These are phyloP conservation scores for Cryphonectria naterciae DNA, from an alignment of 2,329 filamentous ascomycete species.

Conservation along the genomic window DNA sequence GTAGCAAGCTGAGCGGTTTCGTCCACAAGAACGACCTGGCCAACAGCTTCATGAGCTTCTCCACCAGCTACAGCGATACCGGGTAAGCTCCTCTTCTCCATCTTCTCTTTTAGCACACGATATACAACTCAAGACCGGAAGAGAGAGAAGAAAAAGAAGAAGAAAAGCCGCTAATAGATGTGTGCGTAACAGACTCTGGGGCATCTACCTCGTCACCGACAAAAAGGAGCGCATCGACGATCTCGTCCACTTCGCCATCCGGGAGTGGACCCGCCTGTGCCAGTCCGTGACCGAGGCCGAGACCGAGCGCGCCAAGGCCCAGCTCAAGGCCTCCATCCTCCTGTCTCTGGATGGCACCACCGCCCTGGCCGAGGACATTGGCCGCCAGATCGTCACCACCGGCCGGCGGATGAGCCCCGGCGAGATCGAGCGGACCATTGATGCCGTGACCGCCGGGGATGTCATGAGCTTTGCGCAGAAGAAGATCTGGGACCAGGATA, in stretches of 20 bases:
- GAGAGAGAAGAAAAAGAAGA: too few relatives aligned
- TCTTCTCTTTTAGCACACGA: neutral
- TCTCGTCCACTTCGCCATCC: slow-evolving; percentile 96
- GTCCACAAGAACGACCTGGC: slow-evolving; percentile 94
- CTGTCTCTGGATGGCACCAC: slow-evolving; percentile 97
- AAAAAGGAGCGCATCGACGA: slow-evolving; percentile 87
- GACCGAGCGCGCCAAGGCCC: slow-evolving; percentile 97
- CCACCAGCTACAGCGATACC: slow-evolving; percentile 98
- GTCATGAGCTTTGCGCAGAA: slow-evolving; percentile 95
- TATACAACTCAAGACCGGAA: too few relatives aligned
- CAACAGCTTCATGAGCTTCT: slow-evolving; percentile 99
- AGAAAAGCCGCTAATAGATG: slow-evolving; percentile 34
- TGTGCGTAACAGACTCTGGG: slow-evolving; percentile 77
- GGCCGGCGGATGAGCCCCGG: slow-evolving; percentile 87
- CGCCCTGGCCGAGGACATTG: slow-evolving; percentile 96
- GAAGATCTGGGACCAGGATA: slow-evolving; percentile 96
- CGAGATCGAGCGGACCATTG: slow-evolving; percentile 93
- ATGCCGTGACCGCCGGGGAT: slow-evolving; percentile 89
- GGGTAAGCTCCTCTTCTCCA: slow-evolving; percentile 67
- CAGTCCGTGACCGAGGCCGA: slow-evolving; percentile 86
- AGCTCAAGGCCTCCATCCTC: slow-evolving; percentile 97
- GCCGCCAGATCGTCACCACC: slow-evolving; percentile 96
- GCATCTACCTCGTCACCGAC: slow-evolving; percentile 97
- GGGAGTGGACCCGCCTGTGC: slow-evolving; percentile 96
- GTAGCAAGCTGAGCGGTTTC: slow-evolving; percentile 95